Percentiles rank a stretch among this genome's conserved stretches.
Conservation (phyloP, 352 stramenopile genomes). For the Thalassiosira ordinaria region DNA sequence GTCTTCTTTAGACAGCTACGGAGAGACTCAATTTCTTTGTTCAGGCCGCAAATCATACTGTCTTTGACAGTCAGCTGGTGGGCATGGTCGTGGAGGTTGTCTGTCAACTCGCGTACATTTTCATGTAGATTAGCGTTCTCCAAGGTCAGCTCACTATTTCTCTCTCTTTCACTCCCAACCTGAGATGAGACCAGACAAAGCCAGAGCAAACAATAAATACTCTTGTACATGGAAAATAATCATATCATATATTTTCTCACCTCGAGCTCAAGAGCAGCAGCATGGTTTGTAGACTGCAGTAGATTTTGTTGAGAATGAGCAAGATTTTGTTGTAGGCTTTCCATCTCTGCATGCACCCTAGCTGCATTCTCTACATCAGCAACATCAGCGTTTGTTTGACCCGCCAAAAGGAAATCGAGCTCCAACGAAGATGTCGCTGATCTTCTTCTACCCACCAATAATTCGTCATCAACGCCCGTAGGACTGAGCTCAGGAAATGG, state of each 20-base stretch:
- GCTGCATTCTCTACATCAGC: too few relatives aligned
- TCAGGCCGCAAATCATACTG: neutral
- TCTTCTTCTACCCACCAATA: neutral
- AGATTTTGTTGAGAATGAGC: too few relatives aligned
- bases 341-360: constrained; percentile 9
- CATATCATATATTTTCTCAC: too few relatives aligned
- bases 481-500: constrained; percentile 38
- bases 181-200: neutral
- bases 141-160: constrained; percentile 18
- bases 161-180: constrained; percentile 25
- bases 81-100: neutral
- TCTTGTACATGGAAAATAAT: too few relatives aligned
- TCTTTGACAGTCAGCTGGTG: constrained; percentile 8
- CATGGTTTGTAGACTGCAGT: constrained; percentile 25
- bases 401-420: constrained; percentile 29
- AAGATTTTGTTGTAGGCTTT: constrained; percentile 25
- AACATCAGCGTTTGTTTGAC: neutral
- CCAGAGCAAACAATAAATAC: too few relatives aligned
- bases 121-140: constrained; percentile 23
- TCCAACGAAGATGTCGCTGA: constrained; percentile 19
- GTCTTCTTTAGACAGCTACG: constrained; percentile 2
- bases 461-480: constrained; percentile 14
- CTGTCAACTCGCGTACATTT: constrained; percentile 9
- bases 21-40: constrained; percentile 2
- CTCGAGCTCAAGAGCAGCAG: constrained; percentile 36